A percentile compares a stretch with the other conserved stretches of the same genome.
Evolutionary conservation across 768 basidiomycete species (phyloP).

Genomic region (Leccinum olivaceopallidum): DNA sequence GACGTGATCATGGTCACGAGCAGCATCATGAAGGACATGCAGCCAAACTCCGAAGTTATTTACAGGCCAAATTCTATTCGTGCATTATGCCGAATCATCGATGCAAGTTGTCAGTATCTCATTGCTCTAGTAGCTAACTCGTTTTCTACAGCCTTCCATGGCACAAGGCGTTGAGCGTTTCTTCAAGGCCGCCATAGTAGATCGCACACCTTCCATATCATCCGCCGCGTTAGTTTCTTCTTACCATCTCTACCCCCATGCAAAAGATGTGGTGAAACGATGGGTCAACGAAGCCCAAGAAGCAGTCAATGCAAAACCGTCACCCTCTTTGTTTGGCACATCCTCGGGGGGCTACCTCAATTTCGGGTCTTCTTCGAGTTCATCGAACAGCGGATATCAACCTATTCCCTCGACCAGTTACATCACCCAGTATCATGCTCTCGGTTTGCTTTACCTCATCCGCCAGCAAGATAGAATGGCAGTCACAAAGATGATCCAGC

Average conservation of each 20-base stretch:
- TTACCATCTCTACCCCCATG: slow-evolving; percentile 92
- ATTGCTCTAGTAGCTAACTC: slow-evolving; percentile 37
- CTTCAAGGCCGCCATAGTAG: slow-evolving; percentile 99
- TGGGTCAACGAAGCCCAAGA: slow-evolving; percentile 99
- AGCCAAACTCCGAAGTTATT: slow-evolving; percentile 97
- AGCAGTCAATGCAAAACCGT: slow-evolving; percentile 87
- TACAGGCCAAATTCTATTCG: slow-evolving; percentile 98
- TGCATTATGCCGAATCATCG: slow-evolving; percentile 94
- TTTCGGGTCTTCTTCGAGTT: slow-evolving; percentile 56
- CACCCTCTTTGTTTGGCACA: slow-evolving; percentile 63
- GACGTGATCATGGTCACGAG: slow-evolving; percentile 99
- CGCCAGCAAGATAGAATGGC: slow-evolving; percentile 99
- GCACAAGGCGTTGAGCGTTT: slow-evolving; percentile 97
- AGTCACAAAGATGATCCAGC: slow-evolving; percentile 98
- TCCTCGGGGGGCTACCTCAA: slow-evolving; percentile 67
- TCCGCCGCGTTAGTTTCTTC: slow-evolving; percentile 96
- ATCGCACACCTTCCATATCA: slow-evolving; percentile 92
- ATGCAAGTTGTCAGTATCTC: slow-evolving; percentile 51
- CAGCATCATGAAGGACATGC: slow-evolving; percentile 99
- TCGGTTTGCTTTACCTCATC: slow-evolving; percentile 91
- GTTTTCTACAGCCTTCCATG: slow-evolving; percentile 84
- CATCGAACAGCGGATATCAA: slow-evolving; percentile 64
- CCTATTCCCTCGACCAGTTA: slow-evolving; percentile 86
- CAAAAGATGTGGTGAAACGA: slow-evolving; percentile 94
- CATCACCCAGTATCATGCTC: slow-evolving; percentile 95